A percentile compares a stretch with the other conserved stretches of the same genome.
These are phyloP conservation scores for Rhizophagus clarus DNA, from an alignment of 192 early-diverging fungal species.

Conservation along the genomic window DNA sequence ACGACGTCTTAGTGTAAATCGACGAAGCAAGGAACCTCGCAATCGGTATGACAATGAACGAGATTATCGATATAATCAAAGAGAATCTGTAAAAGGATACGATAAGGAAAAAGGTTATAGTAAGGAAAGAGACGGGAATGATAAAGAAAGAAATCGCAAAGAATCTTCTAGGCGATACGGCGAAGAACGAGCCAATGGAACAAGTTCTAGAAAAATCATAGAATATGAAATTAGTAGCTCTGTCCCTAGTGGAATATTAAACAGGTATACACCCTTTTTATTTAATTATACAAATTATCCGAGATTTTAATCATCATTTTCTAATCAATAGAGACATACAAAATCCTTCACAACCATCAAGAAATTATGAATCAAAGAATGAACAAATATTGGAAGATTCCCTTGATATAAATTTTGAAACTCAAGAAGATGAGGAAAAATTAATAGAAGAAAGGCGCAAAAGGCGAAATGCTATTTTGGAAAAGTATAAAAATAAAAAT, in stretches of 20 bases:
- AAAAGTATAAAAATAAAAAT: slow-evolving; percentile 61
- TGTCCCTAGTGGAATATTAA: background rate
- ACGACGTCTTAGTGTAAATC: slow-evolving; percentile 26
- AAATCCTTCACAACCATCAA: slow-evolving; percentile 27
- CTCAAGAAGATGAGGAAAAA: slow-evolving; percentile 75
- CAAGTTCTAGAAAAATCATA: slow-evolving; percentile 33
- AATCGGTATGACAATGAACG: slow-evolving; percentile 30
- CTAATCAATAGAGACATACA: slow-evolving; percentile 31
- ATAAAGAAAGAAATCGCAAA: slow-evolving; percentile 24
- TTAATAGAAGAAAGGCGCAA: slow-evolving; percentile 85
- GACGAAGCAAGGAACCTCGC: slow-evolving; percentile 15
- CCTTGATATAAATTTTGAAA: slow-evolving; percentile 47
- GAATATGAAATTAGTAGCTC: slow-evolving; percentile 36
- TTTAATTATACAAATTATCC: background rate
- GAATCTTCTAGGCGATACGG: slow-evolving; percentile 35
- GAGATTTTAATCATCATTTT: background rate
- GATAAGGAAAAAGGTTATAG: slow-evolving; percentile 17
- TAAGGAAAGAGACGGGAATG: slow-evolving; percentile 16
- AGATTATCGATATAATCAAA: slow-evolving; percentile 19
- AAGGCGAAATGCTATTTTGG: slow-evolving; percentile 73
- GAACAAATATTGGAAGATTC: slow-evolving; percentile 30
- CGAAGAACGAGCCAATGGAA: slow-evolving; percentile 27
- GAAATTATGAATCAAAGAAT: slow-evolving; percentile 25
- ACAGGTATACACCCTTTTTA: slow-evolving; percentile 3
- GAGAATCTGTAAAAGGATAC: slow-evolving; percentile 13